Base-by-base conservation (phyloP, 495 filamentous ascomycete species). In the Penicillium nucicola region DNA sequence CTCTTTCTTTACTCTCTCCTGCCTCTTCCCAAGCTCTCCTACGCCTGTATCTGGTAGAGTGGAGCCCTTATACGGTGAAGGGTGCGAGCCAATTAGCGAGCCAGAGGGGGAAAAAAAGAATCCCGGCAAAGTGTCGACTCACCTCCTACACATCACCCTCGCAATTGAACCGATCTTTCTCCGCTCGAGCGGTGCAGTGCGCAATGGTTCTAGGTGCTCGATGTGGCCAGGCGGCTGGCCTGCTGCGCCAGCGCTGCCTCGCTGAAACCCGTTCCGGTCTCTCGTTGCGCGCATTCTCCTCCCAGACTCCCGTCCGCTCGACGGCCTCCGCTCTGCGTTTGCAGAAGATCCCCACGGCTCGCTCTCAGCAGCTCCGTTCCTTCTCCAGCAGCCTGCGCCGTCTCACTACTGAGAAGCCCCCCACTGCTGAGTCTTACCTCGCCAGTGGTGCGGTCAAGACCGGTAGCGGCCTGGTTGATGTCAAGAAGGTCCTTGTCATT, bases 401-500 rank as follows among this genome's bases (percentile, higher is more conserved):
- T 51, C 53, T 74, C 45, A 66, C 69, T 28, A 60, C 68, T 32
- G 82, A 92, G 67, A 71, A 78, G 55, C 84, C 90, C 35, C 92
- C 91, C 28, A 87, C 88, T 59, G 85, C 92, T 15, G 85, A 92
- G 62, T 88, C 92, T 42, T 96, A 95, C 68, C 76, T 97, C 47
- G 80, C 85, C 43, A 95, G 90, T 69, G 92, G 90, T 46, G 87
- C 82, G 42, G 82, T 97, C 54, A 85, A 85, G 60, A 74, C 80
- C 19, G 85, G 83, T 38, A 78, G 74, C 52, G 79, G 90, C 57
- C 67, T 87, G 40, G 85, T 97, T 36, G 85, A 96, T 73, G 93
- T 98, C 20, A 95, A 95, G 77, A 97, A 97, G 75, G 90, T 95
- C 6, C 77, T 97, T 15, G 87, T 97, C 28, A 85, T 97, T 55